Evolutionary conservation across 2,329 filamentous ascomycete species (phyloP).

Genomic region (Fusarium heterosporum): DNA sequence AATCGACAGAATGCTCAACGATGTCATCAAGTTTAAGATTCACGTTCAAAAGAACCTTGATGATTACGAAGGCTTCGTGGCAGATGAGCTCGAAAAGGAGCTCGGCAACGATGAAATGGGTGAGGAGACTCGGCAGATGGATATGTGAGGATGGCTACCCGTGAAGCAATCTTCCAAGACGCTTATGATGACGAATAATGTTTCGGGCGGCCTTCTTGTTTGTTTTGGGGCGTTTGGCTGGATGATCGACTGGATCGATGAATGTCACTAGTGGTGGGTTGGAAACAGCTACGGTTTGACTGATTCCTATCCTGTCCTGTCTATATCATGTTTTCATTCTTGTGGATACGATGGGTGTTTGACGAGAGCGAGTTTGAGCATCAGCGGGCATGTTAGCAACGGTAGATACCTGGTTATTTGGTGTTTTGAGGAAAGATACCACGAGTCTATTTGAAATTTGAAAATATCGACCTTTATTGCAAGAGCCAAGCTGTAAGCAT

Average conservation of each 20-base stretch:
- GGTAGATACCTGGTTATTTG: slow-evolving; percentile 39
- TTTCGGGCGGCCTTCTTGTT: slow-evolving; percentile 34
- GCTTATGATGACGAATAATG: slow-evolving; percentile 41
- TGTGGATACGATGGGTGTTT: slow-evolving; percentile 21
- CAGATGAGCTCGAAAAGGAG: slow-evolving; percentile 91
- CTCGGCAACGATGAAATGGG: slow-evolving; percentile 71
- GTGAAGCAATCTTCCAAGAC: slow-evolving; percentile 37
- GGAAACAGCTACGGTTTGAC: slow-evolving; percentile 25
- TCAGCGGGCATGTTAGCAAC: slow-evolving; percentile 13
- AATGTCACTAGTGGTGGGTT: slow-evolving; percentile 4
- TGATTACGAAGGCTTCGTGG: slow-evolving; percentile 93
- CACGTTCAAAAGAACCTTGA: slow-evolving; percentile 93
- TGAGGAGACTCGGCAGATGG: slow-evolving; percentile 65
- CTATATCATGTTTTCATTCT: slow-evolving; percentile 22
- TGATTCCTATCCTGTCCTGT: slow-evolving; percentile 32
- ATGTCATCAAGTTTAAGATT: slow-evolving; percentile 98
- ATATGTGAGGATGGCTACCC: slow-evolving; percentile 46
- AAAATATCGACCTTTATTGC: slow-evolving; percentile 8
- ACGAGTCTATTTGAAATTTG: slow-evolving; percentile 25
- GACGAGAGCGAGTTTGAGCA: slow-evolving; percentile 23
- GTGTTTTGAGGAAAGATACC: slow-evolving; percentile 39
- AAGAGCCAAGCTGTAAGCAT: not conserved
- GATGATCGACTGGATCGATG: slow-evolving; percentile 11
- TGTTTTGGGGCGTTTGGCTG: slow-evolving; percentile 40
- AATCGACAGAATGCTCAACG: slow-evolving; percentile 94